phyloP scores from a whole-genome alignment of 192 early-diverging fungal genomes.

The Backusella australiensis region DNA sequence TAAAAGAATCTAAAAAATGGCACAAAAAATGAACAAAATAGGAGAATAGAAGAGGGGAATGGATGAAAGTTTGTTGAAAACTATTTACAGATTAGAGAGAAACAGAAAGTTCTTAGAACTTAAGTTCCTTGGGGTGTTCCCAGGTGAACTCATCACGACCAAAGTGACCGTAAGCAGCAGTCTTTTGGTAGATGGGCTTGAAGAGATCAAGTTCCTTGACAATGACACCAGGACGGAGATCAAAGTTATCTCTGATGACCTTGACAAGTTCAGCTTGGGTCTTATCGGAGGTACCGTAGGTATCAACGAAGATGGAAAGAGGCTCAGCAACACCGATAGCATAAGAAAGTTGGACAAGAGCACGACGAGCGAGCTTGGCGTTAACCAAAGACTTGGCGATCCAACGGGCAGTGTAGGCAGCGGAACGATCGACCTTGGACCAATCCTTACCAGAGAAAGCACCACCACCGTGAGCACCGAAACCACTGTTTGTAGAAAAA shows the following conservation, averaged over 20 bases:
- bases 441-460: conserved; percentile 99
- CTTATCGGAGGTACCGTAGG: conserved; percentile 94
- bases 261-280: conserved; percentile 85
- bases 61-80: conserved; percentile 25
- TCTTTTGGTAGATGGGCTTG: conserved; percentile 96
- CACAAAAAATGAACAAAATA: conserved; percentile 18
- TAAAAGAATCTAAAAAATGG: conserved; percentile 15
- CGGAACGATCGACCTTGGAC: conserved; percentile 98
- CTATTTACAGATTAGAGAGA: background rate
- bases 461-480: conserved; percentile 71
- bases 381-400: conserved; percentile 96
- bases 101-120: conserved; percentile 44
- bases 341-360: conserved; percentile 95
- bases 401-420: conserved; percentile 96
- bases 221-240: conserved; percentile 97
- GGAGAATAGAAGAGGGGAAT: conserved; percentile 4
- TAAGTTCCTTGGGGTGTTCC: conserved; percentile 85
- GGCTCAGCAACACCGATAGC: conserved; percentile 98
- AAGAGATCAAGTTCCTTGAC: conserved; percentile 97
- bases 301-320: conserved; percentile 93
- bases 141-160: conserved; percentile 91
- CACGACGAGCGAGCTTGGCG: conserved; percentile 89
- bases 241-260: conserved; percentile 98
- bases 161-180: conserved; percentile 95
- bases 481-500: conserved; percentile 18